Conservation (phyloP, 352 stramenopile species). For the Globisporangium solare region DNA sequence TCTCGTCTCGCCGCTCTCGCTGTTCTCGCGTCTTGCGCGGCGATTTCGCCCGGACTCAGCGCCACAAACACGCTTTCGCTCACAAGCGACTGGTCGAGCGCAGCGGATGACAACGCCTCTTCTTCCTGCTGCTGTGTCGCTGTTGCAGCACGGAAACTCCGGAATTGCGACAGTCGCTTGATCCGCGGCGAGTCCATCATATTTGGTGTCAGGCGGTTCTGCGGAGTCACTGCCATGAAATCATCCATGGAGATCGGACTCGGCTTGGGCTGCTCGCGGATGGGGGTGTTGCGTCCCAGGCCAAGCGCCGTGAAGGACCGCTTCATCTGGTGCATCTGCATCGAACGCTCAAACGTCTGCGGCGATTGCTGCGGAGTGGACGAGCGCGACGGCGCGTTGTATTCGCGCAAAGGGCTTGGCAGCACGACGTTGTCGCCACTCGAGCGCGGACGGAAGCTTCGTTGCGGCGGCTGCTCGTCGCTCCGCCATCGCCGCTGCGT, state of each 20-base stretch:
- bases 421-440: background rate
- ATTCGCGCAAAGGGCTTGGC: background rate
- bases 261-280: slow-evolving; percentile 15
- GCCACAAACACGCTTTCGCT: slow-evolving; percentile 73
- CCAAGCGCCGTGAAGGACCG: slow-evolving; percentile 12
- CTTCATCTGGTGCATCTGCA: slow-evolving; percentile 14
- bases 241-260: slow-evolving; percentile 70
- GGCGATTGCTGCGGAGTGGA: background rate
- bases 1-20: background rate
- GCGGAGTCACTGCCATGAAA: slow-evolving; percentile 27
- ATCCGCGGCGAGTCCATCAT: slow-evolving; percentile 32
- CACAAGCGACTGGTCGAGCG: slow-evolving; percentile 52
- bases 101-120: slow-evolving; percentile 10
- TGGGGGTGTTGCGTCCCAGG: background rate
- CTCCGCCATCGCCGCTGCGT: slow-evolving; percentile 43
- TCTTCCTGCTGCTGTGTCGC: slow-evolving; percentile 1
- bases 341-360: slow-evolving; percentile 9
- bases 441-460: slow-evolving; percentile 13
- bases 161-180: slow-evolving; percentile 37
- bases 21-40: too few relatives aligned
- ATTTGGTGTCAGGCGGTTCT: slow-evolving; percentile 21
- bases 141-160: background rate
- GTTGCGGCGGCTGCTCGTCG: slow-evolving; percentile 29
- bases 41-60: slow-evolving; percentile 18
- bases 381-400: background rate